These are phyloP conservation scores for Amesomyces nigricolor DNA, from an alignment of 2,329 filamentous ascomycete genomes.

Conservation along the genomic window DNA sequence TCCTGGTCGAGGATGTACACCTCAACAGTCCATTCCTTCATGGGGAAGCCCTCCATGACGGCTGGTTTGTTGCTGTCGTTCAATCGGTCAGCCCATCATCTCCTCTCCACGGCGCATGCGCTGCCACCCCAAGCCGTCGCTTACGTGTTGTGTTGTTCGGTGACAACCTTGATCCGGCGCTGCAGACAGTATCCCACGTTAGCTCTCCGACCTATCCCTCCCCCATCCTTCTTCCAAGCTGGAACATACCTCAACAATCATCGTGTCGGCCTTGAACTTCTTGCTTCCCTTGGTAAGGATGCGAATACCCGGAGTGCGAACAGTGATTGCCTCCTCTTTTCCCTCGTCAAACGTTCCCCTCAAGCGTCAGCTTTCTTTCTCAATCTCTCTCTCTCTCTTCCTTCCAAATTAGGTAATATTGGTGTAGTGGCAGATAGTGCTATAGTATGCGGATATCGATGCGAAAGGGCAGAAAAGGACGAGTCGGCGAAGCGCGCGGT, in stretches of 20 bases:
- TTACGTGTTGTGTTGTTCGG: constrained; percentile 83
- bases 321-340: constrained; percentile 1
- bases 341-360: neutral
- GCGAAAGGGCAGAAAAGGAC: neutral
- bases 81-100: constrained; percentile 19
- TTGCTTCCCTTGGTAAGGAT: neutral
- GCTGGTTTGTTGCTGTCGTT: constrained; percentile 66
- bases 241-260: constrained; percentile 36
- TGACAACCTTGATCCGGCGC: constrained; percentile 87
- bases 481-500: neutral
- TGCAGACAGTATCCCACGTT: constrained; percentile 43
- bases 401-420: too few species aligned
- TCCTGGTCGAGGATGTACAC: constrained; percentile 79
- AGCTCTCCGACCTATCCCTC: neutral
- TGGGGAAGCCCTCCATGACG: constrained; percentile 80
- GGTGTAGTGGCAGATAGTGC: neutral
- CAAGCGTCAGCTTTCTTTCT: neutral
- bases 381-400: too few species aligned
- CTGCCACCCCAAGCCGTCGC: constrained; percentile 10
- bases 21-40: constrained; percentile 87
- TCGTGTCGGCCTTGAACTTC: constrained; percentile 22
- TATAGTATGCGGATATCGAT: neutral
- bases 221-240: neutral
- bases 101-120: neutral
- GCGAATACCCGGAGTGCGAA: neutral